Conservation (phyloP, 192 early-diverging fungal genomes). For the Gaertneriomyces semiglobifer region DNA sequence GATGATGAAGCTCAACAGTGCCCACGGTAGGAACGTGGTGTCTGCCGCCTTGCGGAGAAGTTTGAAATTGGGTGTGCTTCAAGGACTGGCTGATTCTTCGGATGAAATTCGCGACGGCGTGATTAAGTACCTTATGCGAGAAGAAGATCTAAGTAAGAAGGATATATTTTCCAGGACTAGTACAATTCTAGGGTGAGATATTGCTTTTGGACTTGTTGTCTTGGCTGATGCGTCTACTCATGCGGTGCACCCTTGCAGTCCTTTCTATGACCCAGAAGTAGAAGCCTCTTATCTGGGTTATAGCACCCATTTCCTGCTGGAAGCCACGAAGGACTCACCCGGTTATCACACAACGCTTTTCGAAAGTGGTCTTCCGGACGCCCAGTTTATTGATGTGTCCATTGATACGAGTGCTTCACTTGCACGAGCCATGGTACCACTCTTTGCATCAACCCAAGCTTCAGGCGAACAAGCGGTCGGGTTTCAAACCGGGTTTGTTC, state of each 20-base stretch:
- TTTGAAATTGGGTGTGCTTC: conserved; percentile 33
- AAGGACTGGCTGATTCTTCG: conserved; percentile 38
- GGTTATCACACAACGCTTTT: conserved; percentile 58
- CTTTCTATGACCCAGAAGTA: conserved; percentile 58
- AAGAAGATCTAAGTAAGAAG: conserved; percentile 4
- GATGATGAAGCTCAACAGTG: conserved; percentile 6
- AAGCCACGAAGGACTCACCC: conserved; percentile 55
- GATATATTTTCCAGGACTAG: conserved; percentile 7
- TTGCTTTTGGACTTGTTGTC: background rate
- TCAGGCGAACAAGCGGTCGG: conserved; percentile 12
- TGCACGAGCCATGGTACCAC: conserved; percentile 56
- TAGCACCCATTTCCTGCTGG: conserved; percentile 56
- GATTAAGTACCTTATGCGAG: conserved; percentile 25
- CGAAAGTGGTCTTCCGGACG: conserved; percentile 60
- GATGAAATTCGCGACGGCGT: conserved; percentile 37
- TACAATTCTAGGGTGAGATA: background rate
- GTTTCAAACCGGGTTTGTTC: conserved; percentile 16
- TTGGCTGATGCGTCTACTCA: background rate
- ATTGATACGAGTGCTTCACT: conserved; percentile 59
- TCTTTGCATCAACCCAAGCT: conserved; percentile 58
- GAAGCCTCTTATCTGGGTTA: conserved; percentile 65
- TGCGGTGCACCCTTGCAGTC: background rate
- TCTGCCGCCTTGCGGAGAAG: background rate
- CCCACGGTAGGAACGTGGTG: conserved; percentile 11
- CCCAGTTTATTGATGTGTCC: conserved; percentile 56